A percentile compares a stretch with the other conserved stretches of the same genome.
Evolutionary conservation across 768 basidiomycete genomes (phyloP).

Genomic region (Auricularia auricula-judae): DNA sequence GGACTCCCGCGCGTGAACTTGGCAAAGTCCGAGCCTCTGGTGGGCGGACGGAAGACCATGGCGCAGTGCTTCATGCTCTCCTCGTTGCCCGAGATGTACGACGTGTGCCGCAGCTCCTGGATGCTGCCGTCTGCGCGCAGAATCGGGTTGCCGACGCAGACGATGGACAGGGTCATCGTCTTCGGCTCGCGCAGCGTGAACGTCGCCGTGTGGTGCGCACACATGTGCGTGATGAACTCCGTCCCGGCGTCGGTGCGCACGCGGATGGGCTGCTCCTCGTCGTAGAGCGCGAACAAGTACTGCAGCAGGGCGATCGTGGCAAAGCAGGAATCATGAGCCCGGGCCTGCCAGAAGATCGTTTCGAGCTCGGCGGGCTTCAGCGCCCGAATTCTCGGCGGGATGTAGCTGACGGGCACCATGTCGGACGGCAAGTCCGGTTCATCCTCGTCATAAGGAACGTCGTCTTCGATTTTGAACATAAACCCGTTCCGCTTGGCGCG

Average conservation of each 20-base stretch:
- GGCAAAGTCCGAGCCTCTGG: background rate
- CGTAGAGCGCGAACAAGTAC: slow-evolving; percentile 12
- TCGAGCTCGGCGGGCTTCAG: slow-evolving; percentile 5
- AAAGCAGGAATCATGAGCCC: slow-evolving; percentile 14
- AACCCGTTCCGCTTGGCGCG: background rate
- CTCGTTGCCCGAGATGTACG: slow-evolving; percentile 8
- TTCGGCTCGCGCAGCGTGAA: slow-evolving; percentile 6
- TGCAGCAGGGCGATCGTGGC: slow-evolving; percentile 10
- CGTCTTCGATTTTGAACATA: background rate
- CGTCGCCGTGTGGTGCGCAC: slow-evolving; percentile 5
- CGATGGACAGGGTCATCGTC: slow-evolving; percentile 4
- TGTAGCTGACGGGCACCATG: slow-evolving; percentile 7
- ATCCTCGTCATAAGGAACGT: background rate
- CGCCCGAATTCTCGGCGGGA: background rate
- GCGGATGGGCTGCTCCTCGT: slow-evolving; percentile 3
- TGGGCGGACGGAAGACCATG: slow-evolving; percentile 3
- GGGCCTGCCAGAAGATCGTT: slow-evolving; percentile 13
- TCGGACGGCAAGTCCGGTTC: slow-evolving; percentile 12
- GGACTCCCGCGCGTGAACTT: background rate
- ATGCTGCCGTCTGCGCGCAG: background rate
- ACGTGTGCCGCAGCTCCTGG: background rate
- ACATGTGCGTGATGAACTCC: slow-evolving; percentile 6
- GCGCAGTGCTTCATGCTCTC: slow-evolving; percentile 12
- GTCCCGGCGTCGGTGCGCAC: slow-evolving; percentile 6
- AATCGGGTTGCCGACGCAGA: background rate